Base-by-base conservation (phyloP, 75 land plant genomes). In the Larix kaempferi region DNA sequence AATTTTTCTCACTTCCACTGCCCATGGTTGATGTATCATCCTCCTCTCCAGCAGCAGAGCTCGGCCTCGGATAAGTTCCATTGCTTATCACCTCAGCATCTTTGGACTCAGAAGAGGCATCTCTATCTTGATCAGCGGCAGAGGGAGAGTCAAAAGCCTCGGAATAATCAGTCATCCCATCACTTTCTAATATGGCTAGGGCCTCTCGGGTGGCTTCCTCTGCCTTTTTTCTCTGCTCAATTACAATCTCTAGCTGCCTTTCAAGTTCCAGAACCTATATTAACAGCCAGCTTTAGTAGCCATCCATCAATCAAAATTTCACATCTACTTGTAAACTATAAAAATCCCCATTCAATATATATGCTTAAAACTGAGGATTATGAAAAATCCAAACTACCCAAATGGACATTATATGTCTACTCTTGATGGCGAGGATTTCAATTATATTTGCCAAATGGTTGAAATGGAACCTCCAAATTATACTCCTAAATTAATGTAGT, bases 261-360 rank as follows among this genome's bases (percentile, higher is more conserved):
- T 93, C 95, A 27, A 95, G 79, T 80, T 93, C 98, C 55, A 64
- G 39, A 17, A 95, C 95, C 98, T 95, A 82, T 21, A 62, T 27
- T n/a, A 75, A 25, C 57, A 64, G 58, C 5, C 19, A 17, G 22
- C n/a, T 15, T 33, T 66, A 66, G 5, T 1, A 49, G 2, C 11
- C 66, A 23, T 10, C 12, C 14, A 63, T 15, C 66, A 63, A 8
- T 25, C 25, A 22, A 22, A 63, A 65, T 7, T 35, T 12, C 7
- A 29, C 27, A 21, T 35, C 37, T 25, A 8, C 8, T 61, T 61
- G 33, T 10, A 49, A 49, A 49, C 54, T 0, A 37, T 39, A 3
- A 73, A 15, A 74, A 23, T 25, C 22, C 25, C 5, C 44, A 2
- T 16, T 66, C 44, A 35, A 66, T 5, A 1, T 66, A 33, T 35